phyloP scores from a whole-genome alignment of 169 alveolate species.

The Plasmodium knowlesi region DNA sequence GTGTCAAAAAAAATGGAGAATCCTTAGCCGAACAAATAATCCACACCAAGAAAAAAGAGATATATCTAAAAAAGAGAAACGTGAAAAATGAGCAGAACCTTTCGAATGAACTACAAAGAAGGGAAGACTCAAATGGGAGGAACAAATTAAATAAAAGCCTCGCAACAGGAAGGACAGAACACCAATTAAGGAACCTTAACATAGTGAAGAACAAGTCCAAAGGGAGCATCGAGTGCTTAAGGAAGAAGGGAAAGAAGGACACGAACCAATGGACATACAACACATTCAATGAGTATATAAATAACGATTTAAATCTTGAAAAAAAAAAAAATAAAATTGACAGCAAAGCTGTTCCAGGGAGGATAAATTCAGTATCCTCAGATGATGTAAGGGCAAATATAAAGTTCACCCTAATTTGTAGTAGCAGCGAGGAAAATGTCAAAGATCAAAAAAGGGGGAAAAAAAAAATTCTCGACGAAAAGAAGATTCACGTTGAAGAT shows the following conservation, averaged over 20 bases:
- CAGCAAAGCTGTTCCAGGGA: neutral
- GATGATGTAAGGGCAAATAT: neutral
- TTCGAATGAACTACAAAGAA: neutral
- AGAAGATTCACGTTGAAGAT: neutral
- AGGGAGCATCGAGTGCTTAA: constrained; percentile 15
- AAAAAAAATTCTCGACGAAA: neutral
- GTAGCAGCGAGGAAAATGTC: neutral
- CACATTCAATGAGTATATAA: constrained; percentile 20
- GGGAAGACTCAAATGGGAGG: neutral
- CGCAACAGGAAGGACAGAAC: neutral
- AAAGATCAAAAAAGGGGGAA: neutral
- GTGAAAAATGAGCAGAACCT: neutral
- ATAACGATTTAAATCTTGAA: constrained; percentile 17
- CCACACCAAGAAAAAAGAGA: constrained; percentile 7
- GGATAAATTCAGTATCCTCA: neutral
- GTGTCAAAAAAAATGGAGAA: neutral
- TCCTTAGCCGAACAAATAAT: neutral
- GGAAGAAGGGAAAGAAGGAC: constrained; percentile 6
- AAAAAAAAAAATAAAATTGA: neutral
- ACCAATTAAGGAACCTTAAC: neutral
- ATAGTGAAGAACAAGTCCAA: constrained; percentile 1
- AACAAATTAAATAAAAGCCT: neutral
- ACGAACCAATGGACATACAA: constrained; percentile 1
- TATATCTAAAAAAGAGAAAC: neutral
- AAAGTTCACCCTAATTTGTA: neutral